Conservation (phyloP, 768 basidiomycete species). For the Serendipita indica region DNA sequence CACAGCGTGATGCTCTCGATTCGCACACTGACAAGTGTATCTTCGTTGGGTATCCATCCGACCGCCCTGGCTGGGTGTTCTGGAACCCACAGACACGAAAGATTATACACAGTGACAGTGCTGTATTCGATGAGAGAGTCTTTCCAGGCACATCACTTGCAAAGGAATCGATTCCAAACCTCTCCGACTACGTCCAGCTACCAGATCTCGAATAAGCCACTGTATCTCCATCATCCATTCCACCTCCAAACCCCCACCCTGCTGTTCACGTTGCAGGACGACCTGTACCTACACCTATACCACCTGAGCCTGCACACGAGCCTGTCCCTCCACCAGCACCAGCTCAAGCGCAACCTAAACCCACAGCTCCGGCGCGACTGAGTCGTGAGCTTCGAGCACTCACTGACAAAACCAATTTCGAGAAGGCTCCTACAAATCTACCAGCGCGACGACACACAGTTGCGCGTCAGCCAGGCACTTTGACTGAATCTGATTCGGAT, state of each 20-base stretch:
- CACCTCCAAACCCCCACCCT: not conserved
- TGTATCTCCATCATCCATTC: not conserved
- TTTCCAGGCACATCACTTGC: slow-evolving; percentile 15
- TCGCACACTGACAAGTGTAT: slow-evolving; percentile 23
- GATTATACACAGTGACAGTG: slow-evolving; percentile 20
- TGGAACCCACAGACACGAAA: slow-evolving; percentile 22
- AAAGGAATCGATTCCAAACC: not conserved
- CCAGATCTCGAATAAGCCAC: not conserved
- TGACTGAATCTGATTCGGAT: not conserved
- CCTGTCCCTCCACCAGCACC: not conserved
- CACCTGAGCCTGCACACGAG: not conserved
- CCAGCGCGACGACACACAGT: not conserved
- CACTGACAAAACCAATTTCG: not conserved
- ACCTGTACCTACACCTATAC: not conserved
- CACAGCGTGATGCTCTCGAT: slow-evolving; percentile 15
- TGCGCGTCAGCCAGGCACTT: not conserved
- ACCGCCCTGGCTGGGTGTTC: slow-evolving; percentile 25
- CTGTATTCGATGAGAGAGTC: slow-evolving; percentile 24
- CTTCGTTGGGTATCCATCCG: slow-evolving; percentile 25
- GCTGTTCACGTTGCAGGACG: not conserved
- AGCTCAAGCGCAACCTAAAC: not conserved
- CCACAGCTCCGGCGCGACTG: not conserved
- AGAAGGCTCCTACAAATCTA: not conserved
- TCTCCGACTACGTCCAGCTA: not conserved
- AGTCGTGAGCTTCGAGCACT: not conserved